These are phyloP conservation scores for Tetragonia tetragonoides DNA, from an alignment of 148 eudicot species.

Conservation along the genomic window DNA sequence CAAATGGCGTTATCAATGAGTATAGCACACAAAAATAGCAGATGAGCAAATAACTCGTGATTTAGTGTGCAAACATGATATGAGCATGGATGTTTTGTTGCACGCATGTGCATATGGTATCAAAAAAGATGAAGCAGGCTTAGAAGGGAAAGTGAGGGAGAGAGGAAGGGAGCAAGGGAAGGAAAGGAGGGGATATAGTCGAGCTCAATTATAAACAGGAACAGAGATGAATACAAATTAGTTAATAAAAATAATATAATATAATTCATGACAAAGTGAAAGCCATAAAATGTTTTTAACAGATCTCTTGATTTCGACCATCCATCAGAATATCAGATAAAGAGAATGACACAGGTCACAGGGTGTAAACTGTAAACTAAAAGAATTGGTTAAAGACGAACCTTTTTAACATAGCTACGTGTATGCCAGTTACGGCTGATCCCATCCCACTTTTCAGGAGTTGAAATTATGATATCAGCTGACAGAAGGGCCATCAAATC, in stretches of 20 bases:
- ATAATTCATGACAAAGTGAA: not conserved
- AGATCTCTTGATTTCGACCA: not conserved
- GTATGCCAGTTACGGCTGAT: constrained; percentile 98
- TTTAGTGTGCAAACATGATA: not conserved
- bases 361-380: not conserved
- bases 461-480: constrained; percentile 94
- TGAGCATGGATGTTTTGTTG: not conserved
- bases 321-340: constrained; percentile 3
- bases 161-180: not conserved
- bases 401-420: constrained; percentile 94
- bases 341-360: not conserved
- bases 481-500: constrained; percentile 87
- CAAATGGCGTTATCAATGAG: constrained; percentile 15
- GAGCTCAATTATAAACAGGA: not conserved
- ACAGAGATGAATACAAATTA: not conserved
- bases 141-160: not conserved
- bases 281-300: not conserved
- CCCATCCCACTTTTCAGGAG: constrained; percentile 99
- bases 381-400: constrained; percentile 16
- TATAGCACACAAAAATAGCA: not conserved
- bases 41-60: not conserved
- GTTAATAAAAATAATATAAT: too few relatives aligned
- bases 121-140: too few relatives aligned
- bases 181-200: not conserved
- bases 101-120: not conserved